Conservation (phyloP, 305 asterid genomes). For the Fraxinus xanthoxyloides region DNA sequence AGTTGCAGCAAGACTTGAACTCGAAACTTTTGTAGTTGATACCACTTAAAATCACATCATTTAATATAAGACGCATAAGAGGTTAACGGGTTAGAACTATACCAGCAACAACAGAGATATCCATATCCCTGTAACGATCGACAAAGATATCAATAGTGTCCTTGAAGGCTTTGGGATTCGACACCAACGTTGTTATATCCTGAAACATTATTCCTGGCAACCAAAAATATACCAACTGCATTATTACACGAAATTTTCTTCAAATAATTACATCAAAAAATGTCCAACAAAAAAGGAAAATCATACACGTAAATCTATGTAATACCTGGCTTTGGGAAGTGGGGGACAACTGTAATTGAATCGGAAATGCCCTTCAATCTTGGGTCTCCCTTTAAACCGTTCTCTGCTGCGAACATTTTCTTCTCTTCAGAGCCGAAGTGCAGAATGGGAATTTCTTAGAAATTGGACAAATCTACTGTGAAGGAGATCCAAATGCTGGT, state of each 20-base stretch:
- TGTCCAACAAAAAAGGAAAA: neutral
- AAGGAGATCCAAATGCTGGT: constrained; percentile 44
- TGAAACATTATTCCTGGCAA: constrained; percentile 81
- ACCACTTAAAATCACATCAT: neutral
- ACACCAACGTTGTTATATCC: constrained; percentile 77
- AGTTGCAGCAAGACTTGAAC: neutral
- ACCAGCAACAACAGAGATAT: constrained; percentile 88
- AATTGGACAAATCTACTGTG: constrained; percentile 47
- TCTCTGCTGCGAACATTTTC: constrained; percentile 80
- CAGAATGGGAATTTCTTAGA: constrained; percentile 13
- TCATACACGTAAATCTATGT: neutral
- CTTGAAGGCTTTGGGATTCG: constrained; percentile 68
- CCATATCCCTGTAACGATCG: constrained; percentile 76
- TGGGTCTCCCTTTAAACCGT: constrained; percentile 80
- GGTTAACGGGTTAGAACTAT: constrained; percentile 17
- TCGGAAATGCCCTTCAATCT: constrained; percentile 82
- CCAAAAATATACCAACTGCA: neutral
- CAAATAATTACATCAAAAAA: constrained; percentile 6
- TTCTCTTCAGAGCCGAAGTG: neutral
- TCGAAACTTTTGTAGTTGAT: neutral
- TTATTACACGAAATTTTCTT: constrained; percentile 29
- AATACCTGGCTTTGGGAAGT: constrained; percentile 80
- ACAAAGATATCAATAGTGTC: constrained; percentile 74
- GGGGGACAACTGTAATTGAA: constrained; percentile 72
- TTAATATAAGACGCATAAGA: neutral